phyloP scores from a whole-genome alignment of 495 filamentous ascomycete genomes.

The Aspergillus kassunensis region DNA sequence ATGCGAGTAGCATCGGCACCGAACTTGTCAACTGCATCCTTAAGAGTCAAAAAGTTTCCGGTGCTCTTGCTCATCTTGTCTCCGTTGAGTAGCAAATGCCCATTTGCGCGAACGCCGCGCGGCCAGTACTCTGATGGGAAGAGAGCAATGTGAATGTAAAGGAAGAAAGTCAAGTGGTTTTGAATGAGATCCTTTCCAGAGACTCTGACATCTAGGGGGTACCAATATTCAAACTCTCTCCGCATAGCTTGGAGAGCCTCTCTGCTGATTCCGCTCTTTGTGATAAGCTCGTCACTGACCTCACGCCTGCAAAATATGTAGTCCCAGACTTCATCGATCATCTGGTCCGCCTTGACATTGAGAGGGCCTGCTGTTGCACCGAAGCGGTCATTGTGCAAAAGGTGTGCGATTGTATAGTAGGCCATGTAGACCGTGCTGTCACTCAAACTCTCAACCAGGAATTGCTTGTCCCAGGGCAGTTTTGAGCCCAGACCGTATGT shows the following conservation, averaged over 20 bases:
- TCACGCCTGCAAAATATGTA: slow-evolving; percentile 75
- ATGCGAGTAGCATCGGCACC: slow-evolving; percentile 90
- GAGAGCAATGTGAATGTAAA: slow-evolving; percentile 90
- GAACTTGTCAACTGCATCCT: slow-evolving; percentile 83
- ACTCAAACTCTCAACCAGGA: slow-evolving; percentile 87
- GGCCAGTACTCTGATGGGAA: slow-evolving; percentile 89
- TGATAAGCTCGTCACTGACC: slow-evolving; percentile 57
- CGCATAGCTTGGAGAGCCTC: slow-evolving; percentile 71
- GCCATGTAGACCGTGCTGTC: slow-evolving; percentile 95
- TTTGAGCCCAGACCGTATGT: slow-evolving; percentile 91
- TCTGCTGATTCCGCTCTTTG: slow-evolving; percentile 64
- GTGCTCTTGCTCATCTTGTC: slow-evolving; percentile 97
- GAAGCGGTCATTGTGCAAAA: slow-evolving; percentile 77
- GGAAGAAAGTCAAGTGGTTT: slow-evolving; percentile 92
- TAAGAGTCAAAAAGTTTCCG: slow-evolving; percentile 91
- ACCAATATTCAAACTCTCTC: slow-evolving; percentile 94
- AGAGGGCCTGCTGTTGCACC: slow-evolving; percentile 65
- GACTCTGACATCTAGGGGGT: slow-evolving; percentile 81
- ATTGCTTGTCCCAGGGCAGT: slow-evolving; percentile 89
- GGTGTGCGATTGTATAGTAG: slow-evolving; percentile 92
- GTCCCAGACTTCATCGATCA: slow-evolving; percentile 97
- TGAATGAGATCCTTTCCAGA: slow-evolving; percentile 85
- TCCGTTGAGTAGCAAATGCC: slow-evolving; percentile 88
- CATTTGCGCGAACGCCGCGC: slow-evolving; percentile 75
- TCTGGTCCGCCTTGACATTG: slow-evolving; percentile 73